phyloP scores from a whole-genome alignment of 345 rosid genomes.

The Brassica incana region DNA sequence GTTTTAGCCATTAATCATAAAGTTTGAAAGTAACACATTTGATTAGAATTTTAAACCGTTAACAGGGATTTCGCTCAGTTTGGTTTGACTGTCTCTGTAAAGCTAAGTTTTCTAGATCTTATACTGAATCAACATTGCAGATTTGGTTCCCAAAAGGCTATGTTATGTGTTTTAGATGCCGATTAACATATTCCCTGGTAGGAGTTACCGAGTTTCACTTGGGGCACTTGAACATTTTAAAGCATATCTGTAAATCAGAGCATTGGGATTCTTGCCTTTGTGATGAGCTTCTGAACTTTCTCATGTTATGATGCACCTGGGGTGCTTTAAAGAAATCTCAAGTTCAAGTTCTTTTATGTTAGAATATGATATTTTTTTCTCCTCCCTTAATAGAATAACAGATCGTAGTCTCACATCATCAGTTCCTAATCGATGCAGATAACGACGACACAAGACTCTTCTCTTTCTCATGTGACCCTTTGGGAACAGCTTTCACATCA shows the following conservation, averaged over 20 bases:
- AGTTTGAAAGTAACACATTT: background rate
- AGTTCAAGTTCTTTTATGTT: background rate
- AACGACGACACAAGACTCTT: background rate
- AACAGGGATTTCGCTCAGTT: background rate
- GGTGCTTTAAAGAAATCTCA: background rate
- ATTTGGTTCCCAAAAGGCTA: background rate
- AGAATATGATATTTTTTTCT: background rate
- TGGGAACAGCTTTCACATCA: background rate
- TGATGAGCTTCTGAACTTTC: background rate
- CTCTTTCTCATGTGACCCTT: conserved; percentile 35
- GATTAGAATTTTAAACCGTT: background rate
- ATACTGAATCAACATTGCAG: background rate
- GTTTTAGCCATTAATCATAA: background rate
- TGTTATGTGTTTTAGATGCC: background rate
- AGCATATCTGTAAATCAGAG: background rate
- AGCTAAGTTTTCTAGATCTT: background rate
- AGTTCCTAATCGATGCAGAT: conserved; percentile 1
- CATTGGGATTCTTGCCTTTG: background rate
- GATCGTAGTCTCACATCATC: background rate
- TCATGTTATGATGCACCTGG: background rate
- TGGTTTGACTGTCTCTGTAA: background rate
- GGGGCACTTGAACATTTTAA: background rate
- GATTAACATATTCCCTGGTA: background rate
- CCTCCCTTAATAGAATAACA: background rate
- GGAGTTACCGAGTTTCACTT: background rate